phyloP scores from a whole-genome alignment of 768 basidiomycete species.

The Butyriboletus loyo region DNA sequence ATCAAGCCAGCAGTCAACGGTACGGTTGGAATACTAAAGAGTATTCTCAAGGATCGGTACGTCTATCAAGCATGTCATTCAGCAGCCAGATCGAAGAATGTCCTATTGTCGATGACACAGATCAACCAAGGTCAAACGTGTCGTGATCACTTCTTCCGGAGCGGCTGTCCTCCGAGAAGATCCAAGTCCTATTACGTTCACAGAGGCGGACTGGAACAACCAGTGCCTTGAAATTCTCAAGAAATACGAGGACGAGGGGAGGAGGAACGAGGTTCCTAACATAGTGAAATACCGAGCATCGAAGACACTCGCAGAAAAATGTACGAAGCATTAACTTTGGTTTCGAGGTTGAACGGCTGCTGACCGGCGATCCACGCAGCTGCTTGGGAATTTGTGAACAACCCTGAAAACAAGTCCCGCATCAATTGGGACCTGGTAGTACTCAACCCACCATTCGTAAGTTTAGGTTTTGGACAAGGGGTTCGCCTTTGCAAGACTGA shows the following conservation, averaged over 20 bases:
- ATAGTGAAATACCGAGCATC: constrained; percentile 52
- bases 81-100: background rate
- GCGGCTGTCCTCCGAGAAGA: constrained; percentile 42
- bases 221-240: constrained; percentile 36
- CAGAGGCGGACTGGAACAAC: constrained; percentile 62
- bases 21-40: constrained; percentile 59
- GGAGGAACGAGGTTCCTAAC: constrained; percentile 33
- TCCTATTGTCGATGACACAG: constrained; percentile 1
- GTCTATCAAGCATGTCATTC: background rate
- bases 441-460: constrained; percentile 40
- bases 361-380: constrained; percentile 23
- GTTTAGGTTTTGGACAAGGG: background rate
- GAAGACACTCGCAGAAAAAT: constrained; percentile 64
- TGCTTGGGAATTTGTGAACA: constrained; percentile 46
- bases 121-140: constrained; percentile 52
- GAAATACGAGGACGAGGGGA: constrained; percentile 47
- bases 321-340: constrained; percentile 22
- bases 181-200: constrained; percentile 32
- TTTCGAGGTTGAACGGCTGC: background rate
- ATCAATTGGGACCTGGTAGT: constrained; percentile 39
- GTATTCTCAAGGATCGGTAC: constrained; percentile 53
- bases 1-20: constrained; percentile 72
- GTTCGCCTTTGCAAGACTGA: background rate
- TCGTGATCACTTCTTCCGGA: constrained; percentile 66
- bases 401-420: constrained; percentile 27